These are phyloP conservation scores for Fusarium sp. DNA, from an alignment of 2,329 filamentous ascomycete species.

Conservation along the genomic window DNA sequence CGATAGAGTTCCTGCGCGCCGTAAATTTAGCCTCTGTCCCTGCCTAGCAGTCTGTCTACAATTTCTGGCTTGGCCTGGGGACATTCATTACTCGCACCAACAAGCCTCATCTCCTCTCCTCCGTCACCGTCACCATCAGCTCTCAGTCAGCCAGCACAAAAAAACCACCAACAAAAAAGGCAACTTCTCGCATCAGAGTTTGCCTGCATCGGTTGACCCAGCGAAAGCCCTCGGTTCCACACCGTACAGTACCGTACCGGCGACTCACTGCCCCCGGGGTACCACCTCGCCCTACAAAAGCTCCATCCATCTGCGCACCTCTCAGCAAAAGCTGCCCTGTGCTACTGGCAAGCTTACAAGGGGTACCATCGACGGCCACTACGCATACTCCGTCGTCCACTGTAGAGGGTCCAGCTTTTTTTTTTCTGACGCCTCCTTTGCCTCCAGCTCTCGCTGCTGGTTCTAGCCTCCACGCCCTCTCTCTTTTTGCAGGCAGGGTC, in stretches of 20 bases:
- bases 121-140: conserved; percentile 2
- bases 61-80: conserved; percentile 12
- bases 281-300: conserved; percentile 3
- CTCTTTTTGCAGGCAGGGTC: conserved; percentile 13
- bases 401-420: conserved; percentile 34
- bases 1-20: conserved; percentile 8
- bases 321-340: conserved; percentile 2
- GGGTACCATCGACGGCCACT: not conserved
- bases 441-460: conserved; percentile 19
- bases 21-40: conserved; percentile 12
- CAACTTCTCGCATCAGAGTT: conserved; percentile 37
- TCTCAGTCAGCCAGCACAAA: conserved; percentile 17
- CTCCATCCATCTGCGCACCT: not conserved
- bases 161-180: conserved; percentile 6
- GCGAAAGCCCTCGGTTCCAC: conserved; percentile 43
- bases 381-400: conserved; percentile 30
- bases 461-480: conserved; percentile 31
- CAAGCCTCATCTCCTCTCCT: conserved; percentile 13
- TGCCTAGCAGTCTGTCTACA: not conserved
- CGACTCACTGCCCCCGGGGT: conserved; percentile 29
- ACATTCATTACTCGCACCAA: conserved; percentile 3
- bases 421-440: conserved; percentile 35
- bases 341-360: conserved; percentile 10
- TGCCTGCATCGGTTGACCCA: conserved; percentile 42
- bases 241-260: conserved; percentile 14